Percentiles rank a stretch among this genome's conserved stretches.
phyloP scores from a whole-genome alignment of 1,139 yeast genomes.

The Yamadazyma membranifaciens region DNA sequence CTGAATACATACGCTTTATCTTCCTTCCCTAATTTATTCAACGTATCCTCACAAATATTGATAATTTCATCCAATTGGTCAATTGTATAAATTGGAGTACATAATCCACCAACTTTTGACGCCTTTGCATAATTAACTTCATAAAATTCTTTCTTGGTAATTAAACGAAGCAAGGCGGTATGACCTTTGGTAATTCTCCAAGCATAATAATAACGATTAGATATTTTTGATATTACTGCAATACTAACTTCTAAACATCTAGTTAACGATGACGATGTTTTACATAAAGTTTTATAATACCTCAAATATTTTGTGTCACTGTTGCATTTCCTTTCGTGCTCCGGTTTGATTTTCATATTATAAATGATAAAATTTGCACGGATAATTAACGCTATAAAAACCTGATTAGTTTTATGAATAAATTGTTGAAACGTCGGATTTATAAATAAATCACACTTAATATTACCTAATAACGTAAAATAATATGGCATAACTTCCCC shows the following conservation, averaged over 20 bases:
- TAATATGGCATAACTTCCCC: slow-evolving; percentile 42
- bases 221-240: slow-evolving; percentile 34
- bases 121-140: slow-evolving; percentile 16
- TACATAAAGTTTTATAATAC: slow-evolving; percentile 24
- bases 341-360: slow-evolving; percentile 15
- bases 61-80: slow-evolving; percentile 30
- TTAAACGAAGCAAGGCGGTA: slow-evolving; percentile 27
- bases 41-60: slow-evolving; percentile 25
- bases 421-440: slow-evolving; percentile 41
- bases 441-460: slow-evolving; percentile 38
- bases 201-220: slow-evolving; percentile 48
- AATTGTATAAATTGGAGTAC: slow-evolving; percentile 15
- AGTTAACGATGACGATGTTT: slow-evolving; percentile 30
- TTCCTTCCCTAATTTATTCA: slow-evolving; percentile 20
- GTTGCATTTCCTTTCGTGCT: slow-evolving; percentile 18
- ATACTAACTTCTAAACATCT: slow-evolving; percentile 37
- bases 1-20: slow-evolving; percentile 9
- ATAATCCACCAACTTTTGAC: slow-evolving; percentile 10
- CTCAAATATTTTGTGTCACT: slow-evolving; percentile 19
- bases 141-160: slow-evolving; percentile 32
- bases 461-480: slow-evolving; percentile 30
- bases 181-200: slow-evolving; percentile 52
- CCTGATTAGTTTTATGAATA: slow-evolving; percentile 39
- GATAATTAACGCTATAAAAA: slow-evolving; percentile 30
- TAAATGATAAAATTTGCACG: slow-evolving; percentile 26